Base-by-base conservation (phyloP, 495 filamentous ascomycete genomes). In the Penicillium dipodomyicola region DNA sequence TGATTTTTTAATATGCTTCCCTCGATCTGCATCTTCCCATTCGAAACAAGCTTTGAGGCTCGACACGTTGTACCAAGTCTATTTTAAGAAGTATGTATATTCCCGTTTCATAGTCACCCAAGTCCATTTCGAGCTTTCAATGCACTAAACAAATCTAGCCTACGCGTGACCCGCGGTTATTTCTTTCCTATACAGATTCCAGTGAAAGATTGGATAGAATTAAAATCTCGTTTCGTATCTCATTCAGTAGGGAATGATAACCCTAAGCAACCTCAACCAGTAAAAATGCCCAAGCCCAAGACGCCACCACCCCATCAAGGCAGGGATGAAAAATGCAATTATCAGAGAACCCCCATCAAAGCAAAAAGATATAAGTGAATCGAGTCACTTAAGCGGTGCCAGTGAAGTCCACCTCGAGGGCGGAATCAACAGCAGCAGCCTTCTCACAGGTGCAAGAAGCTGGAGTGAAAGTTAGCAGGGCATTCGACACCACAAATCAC, bases 371-470 rank as follows among this genome's bases (percentile, higher is more conserved):
- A 42, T 3, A 52, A 23, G 19, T 4, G 35, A 12, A 22, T 25
- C 8, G 15, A 53, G 11, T 35, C 10, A 54, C 49, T 61, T 53
- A 73, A 45, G 65, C 56, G 33, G 62, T 65, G 57, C 86, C 88
- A 37, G 90, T 96, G 71, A 93, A 94, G 66, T 96, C 90, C 45
- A 77, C 86, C 82, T 96, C 91, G 14, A 71, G 60, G 20, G 71
- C 71, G 27, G 72, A 67, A 32, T 78, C 74, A 15, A 76, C 77
- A 52, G 80, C 80, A 37, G 77, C 66, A 8, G 83, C 87, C 63
- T 87, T 91, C 73, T 90, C 88, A 71, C 91, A 96, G 12, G 87
- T 92, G 77, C 91, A 95, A 4, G 88, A 86, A 72, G 79, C 89
- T 90, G 45, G 43, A 19, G 30, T 1, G 9, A 27, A 20, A n/a